Evolutionary conservation across 371 early-diverging fungal species (phyloP).

Genomic region (Lichtheimia hyalospora): DNA sequence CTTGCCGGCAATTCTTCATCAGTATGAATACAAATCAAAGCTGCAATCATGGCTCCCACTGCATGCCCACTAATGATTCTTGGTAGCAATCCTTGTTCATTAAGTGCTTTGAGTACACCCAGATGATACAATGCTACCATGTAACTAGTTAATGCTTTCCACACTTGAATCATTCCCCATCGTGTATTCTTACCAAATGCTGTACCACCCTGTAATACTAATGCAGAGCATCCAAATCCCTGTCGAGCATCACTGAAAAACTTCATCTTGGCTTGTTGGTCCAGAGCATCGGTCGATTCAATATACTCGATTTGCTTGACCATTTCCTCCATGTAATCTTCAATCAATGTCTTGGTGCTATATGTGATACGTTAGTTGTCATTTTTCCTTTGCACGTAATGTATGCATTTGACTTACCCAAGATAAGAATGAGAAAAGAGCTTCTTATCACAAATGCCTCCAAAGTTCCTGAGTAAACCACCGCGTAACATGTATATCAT

Average conservation of each 20-base stretch:
- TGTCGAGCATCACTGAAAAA: conserved; percentile 70
- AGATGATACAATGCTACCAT: conserved; percentile 63
- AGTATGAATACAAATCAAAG: conserved; percentile 68
- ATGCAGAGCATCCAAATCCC: conserved; percentile 70
- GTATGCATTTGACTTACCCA: conserved; percentile 30
- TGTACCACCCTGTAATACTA: conserved; percentile 72
- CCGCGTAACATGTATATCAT: conserved; percentile 67
- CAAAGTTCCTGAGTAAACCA: conserved; percentile 69
- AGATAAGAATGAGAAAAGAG: conserved; percentile 59
- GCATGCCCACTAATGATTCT: conserved; percentile 74
- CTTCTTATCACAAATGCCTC: conserved; percentile 68
- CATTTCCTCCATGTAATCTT: conserved; percentile 70
- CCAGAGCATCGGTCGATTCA: conserved; percentile 44
- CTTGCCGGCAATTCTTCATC: conserved; percentile 70
- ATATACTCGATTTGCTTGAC: conserved; percentile 61
- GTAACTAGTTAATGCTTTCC: neutral
- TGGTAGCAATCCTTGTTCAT: conserved; percentile 66
- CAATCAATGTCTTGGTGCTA: conserved; percentile 70
- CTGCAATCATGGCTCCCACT: conserved; percentile 73
- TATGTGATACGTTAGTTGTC: neutral
- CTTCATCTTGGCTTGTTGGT: conserved; percentile 59
- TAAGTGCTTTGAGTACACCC: conserved; percentile 72
- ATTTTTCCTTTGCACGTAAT: neutral
- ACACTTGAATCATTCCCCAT: neutral
- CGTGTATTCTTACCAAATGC: conserved; percentile 50